Base-by-base conservation (phyloP, 129 eudicot genomes). In the Apium graveolens region DNA sequence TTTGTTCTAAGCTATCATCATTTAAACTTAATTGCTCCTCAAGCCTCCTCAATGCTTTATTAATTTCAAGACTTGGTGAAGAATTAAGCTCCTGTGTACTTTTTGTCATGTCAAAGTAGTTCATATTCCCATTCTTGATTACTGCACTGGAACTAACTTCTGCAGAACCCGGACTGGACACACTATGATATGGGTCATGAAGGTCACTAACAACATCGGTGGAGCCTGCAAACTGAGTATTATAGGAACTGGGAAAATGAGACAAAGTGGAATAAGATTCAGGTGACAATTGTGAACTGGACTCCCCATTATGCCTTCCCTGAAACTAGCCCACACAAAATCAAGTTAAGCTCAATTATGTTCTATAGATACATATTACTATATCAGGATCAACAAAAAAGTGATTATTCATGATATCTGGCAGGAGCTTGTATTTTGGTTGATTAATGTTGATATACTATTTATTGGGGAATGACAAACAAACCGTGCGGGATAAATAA, bases 11-110 rank as follows among this genome's bases (percentile, higher is more conserved):
- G 75, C 81, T 85, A 14, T 94, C 93, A 81, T 95, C 98, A 63
- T 83, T 88, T 81, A 95, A 88, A 86, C 98, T 93, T 81, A 93
- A 79, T 79, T 93, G 97, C 78, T 88, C 91, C 84, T 91, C 87
- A 65, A 93, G 87, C 82, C 82, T 80, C 83, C 85, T 76, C 81
- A 91, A 74, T 38, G 97, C 92, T 63, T 87, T 89, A 88, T 70
- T 87, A 51, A 87, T 63, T 46, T 91, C 93, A 78, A 78, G 78
- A 72, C 72, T 80, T 10, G 90, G 76, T 53, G 91, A 78, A 78
- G 78, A 82, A 35, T 73, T 73, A 71, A 75, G 70, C 76, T 79
- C 86, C 72, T 81, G 82, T 26, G 80, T 77, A 82, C 55, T 80
- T 81, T 80, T 88, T 66, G 70, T 48, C 73, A 37, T 42, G 75